Conservation (phyloP, 208 protist genomes). For the Cochliopodium minus region DNA sequence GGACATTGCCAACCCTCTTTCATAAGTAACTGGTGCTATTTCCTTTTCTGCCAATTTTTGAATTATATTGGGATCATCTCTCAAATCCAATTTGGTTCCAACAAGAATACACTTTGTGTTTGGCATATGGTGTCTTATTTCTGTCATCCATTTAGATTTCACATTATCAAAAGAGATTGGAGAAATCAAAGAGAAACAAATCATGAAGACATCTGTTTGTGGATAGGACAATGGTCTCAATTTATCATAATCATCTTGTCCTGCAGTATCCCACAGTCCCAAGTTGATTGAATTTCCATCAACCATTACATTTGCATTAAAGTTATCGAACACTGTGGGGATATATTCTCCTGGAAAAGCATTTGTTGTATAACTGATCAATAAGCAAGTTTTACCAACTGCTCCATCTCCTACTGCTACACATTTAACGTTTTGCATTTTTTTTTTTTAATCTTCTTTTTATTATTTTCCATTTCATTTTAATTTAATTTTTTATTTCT, state of each 20-base stretch:
- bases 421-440: conserved; percentile 26
- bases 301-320: conserved; percentile 45
- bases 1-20: conserved; percentile 36
- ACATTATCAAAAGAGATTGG: conserved; percentile 48
- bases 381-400: conserved; percentile 35
- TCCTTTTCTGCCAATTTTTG: conserved; percentile 28
- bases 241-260: conserved; percentile 68
- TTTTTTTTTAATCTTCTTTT: too few relatives aligned
- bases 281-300: conserved; percentile 32
- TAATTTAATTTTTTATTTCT: too few relatives aligned
- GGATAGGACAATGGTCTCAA: conserved; percentile 46
- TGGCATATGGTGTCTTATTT: conserved; percentile 48
- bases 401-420: conserved; percentile 34
- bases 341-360: conserved; percentile 34
- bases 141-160: conserved; percentile 34
- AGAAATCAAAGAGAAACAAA: conserved; percentile 44
- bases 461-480: too few relatives aligned
- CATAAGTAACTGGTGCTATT: conserved; percentile 19
- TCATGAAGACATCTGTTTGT: conserved; percentile 48
- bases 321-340: conserved; percentile 64
- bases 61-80: conserved; percentile 36
- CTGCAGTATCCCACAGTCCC: conserved; percentile 51
- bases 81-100: conserved; percentile 64
- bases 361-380: conserved; percentile 24
- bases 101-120: conserved; percentile 53